phyloP scores from a whole-genome alignment of 371 early-diverging fungal genomes.

The Rhizomucor pusillus region DNA sequence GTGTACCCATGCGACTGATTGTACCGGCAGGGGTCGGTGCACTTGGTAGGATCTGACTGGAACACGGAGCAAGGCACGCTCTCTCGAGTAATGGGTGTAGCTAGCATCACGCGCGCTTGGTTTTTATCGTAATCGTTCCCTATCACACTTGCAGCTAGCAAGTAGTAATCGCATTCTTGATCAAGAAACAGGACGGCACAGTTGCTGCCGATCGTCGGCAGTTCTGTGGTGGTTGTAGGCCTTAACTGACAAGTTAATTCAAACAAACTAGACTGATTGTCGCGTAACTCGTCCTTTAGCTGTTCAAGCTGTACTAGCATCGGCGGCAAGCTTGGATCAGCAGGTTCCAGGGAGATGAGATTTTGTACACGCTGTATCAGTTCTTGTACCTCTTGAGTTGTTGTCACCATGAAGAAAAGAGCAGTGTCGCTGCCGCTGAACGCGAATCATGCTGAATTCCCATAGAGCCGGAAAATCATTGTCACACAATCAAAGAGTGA shows the following conservation, averaged over 20 bases:
- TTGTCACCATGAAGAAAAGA: too few species aligned
- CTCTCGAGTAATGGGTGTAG: slow-evolving; percentile 20
- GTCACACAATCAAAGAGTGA: background rate
- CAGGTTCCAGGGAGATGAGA: slow-evolving; percentile 10
- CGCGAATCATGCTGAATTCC: too few species aligned
- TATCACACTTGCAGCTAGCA: slow-evolving; percentile 7
- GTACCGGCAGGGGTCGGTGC: slow-evolving; percentile 2
- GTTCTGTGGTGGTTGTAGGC: background rate
- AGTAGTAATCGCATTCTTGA: background rate
- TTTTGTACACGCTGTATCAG: slow-evolving; percentile 17
- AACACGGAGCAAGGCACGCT: slow-evolving; percentile 19
- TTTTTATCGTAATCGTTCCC: background rate
- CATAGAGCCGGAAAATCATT: background rate
- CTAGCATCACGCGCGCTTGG: slow-evolving; percentile 14
- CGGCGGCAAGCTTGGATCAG: slow-evolving; percentile 6
- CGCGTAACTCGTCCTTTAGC: background rate
- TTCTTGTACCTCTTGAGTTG: slow-evolving; percentile 9
- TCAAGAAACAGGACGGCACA: slow-evolving; percentile 10
- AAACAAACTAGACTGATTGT: too few species aligned
- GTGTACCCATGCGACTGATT: slow-evolving; percentile 24
- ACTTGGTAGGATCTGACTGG: background rate
- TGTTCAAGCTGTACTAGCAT: slow-evolving; percentile 13
- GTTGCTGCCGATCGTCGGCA: background rate
- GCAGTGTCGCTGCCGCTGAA: too few species aligned
- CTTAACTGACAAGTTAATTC: too few species aligned